Base-by-base conservation (phyloP, 129 eudicot genomes). In the Logfia minima region DNA sequence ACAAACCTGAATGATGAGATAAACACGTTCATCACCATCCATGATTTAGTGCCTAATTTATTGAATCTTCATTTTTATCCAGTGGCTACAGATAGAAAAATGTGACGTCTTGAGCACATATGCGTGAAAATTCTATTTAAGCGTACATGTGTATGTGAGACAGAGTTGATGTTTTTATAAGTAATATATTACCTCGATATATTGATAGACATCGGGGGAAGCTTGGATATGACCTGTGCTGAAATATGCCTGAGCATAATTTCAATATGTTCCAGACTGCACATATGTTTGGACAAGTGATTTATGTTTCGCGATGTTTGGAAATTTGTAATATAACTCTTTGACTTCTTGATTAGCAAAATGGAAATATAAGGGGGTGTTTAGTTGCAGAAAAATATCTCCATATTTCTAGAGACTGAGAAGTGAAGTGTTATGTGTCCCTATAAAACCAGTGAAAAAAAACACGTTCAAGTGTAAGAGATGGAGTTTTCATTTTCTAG, bases 261-360 rank as follows among this genome's bases (percentile, higher is more conserved):
- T 87, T 93, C 98, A 67, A 93, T 93, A 76, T 87, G 75, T 34
- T 90, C 96, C 85, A 90, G 77, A 88, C 98, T 93, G 88, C 78
- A 82, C 48, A 75, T 68, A 56, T 22, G 23, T 73, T 52, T 24
- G 26, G 29, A 26, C 53, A 69, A 64, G 62, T 39, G 65, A 35
- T 19, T 72, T 17, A 72, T 32, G 6, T 29, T 55, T 7, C 29
- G 48, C 32, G 26, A 53, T 24, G 19, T 65, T 72, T 68, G 24
- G 18, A 62, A 51, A 4, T 22, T 58, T 19, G 17, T 56, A 24
- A 39, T 55, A 51, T n/a, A 75, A 24, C 24, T 70, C 66, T n/a
- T 18, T 13, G 13, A 16, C 13, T 63, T 71, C 31, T 72, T 52
- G 39, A 41, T 5, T n/a, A 22, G n/a, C 16, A 70, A 35, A 35